Conservation (phyloP, 345 rosid genomes). For the Orychophragmus violaceus region DNA sequence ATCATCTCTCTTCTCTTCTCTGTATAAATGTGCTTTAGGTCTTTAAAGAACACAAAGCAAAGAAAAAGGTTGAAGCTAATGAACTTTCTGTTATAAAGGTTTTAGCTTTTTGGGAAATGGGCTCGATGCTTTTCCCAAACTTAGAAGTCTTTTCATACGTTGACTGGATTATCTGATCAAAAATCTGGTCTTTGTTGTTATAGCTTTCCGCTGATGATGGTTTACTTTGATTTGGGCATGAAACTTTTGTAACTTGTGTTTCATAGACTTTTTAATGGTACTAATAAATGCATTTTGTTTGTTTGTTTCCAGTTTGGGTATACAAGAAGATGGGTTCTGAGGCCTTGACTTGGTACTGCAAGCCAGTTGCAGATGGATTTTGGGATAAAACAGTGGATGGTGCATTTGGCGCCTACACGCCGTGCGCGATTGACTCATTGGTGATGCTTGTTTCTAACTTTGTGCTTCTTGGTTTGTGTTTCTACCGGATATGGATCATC, state of each 20-base stretch:
- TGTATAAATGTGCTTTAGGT: not conserved
- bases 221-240: not conserved
- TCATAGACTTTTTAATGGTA: not conserved
- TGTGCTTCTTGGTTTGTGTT: slow-evolving; percentile 62
- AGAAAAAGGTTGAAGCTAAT: not conserved
- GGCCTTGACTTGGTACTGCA: slow-evolving; percentile 74
- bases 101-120: not conserved
- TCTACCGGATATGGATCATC: slow-evolving; percentile 65
- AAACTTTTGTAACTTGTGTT: not conserved
- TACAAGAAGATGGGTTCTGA: slow-evolving; percentile 45
- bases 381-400: slow-evolving; percentile 56
- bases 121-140: not conserved
- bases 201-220: not conserved
- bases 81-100: not conserved
- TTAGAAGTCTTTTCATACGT: not conserved
- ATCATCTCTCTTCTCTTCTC: not conserved
- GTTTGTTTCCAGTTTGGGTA: not conserved
- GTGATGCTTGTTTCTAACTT: slow-evolving; percentile 66
- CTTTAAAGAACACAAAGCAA: not conserved
- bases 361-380: slow-evolving; percentile 51
- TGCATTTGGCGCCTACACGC: slow-evolving; percentile 73
- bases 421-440: slow-evolving; percentile 59
- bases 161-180: not conserved
- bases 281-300: not conserved
- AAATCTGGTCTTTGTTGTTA: not conserved